A percentile compares a stretch with the other conserved stretches of the same genome.
Conservation (phyloP, 345 rosid species). For the Litchi chinensis region DNA sequence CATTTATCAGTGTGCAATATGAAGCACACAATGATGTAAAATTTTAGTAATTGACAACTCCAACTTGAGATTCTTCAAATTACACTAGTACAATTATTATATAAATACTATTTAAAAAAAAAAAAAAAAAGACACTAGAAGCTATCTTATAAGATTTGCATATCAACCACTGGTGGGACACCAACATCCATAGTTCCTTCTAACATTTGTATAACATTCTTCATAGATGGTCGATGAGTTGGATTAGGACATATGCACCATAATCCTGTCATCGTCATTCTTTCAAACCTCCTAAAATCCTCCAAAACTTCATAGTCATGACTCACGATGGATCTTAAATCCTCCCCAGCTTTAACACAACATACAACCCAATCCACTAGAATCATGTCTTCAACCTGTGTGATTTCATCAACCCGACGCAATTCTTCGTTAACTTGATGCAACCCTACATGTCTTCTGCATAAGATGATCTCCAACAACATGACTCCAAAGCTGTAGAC, state of each 20-base stretch:
- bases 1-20: no score
- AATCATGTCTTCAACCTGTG: constrained; percentile 22
- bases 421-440: constrained; percentile 9
- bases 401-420: constrained; percentile 20
- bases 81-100: no score
- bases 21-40: no score
- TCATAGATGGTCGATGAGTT: constrained; percentile 21
- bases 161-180: constrained; percentile 25
- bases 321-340: constrained; percentile 16
- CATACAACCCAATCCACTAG: constrained; percentile 35
- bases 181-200: constrained; percentile 41
- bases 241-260: constrained; percentile 35
- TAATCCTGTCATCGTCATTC: constrained; percentile 32
- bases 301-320: constrained; percentile 25
- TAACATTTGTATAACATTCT: constrained; percentile 36
- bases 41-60: no score
- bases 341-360: constrained; percentile 23
- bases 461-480: constrained; percentile 35
- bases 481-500: constrained; percentile 41
- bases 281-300: constrained; percentile 28
- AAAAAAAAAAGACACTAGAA: no score
- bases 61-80: no score
- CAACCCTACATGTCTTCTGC: constrained; percentile 30
- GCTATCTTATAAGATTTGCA: neutral
- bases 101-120: no score